Evolutionary conservation across 2,329 filamentous ascomycete genomes (phyloP), one percentile per base, ranked within the genome.

Genomic region (Colletotrichum australisinense): DNA sequence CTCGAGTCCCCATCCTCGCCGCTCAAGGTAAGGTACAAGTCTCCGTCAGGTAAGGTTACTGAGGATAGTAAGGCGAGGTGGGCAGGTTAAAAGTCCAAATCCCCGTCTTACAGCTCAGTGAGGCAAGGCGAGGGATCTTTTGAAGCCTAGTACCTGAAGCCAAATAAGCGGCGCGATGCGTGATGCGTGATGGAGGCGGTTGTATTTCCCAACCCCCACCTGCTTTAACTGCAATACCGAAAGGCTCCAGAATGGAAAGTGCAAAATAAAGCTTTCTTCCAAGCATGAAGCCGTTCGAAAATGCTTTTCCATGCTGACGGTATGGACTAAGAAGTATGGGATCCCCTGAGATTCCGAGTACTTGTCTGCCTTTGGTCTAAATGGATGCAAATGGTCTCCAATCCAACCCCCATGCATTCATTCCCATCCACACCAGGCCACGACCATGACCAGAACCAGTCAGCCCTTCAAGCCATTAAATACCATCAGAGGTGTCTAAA

Each of bases 201-300:
- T 60, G 55, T 59, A 69, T 49, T 56, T 52, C 52, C 52, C 65
- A 55, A 46, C 59, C 69, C 42, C 69, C 69, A 72, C 69, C 58
- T 32, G 65, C 66, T 69, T 59, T 24, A 55, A 72, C 38, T 63
- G 28, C 35, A 52, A 52, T 67, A 16, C n/a, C 53, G 26, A 55
- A n/a, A 35, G 22, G 22, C 62, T 42, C 49, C n/a, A 35, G 19
- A 49, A 19, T n/a, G 19, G 42, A 49, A n/a, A 53, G 5, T 22
- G 60, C 16, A 63, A 63, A 35, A 9, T 46, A 35, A 49, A 16
- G 7, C 16, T 26, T 3, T 35, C 42, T 3, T 35, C 42, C 49
- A 55, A 56, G 49, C 16, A 56, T 64, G 22, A 46, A 62, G 49
- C 52, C 62, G 35, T 55, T 49, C 42, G 19, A 16, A 19, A 16